Evolutionary conservation across 306 rosid species (phyloP), one percentile per base, ranked within the genome.

Genomic region (Corylus americana): DNA sequence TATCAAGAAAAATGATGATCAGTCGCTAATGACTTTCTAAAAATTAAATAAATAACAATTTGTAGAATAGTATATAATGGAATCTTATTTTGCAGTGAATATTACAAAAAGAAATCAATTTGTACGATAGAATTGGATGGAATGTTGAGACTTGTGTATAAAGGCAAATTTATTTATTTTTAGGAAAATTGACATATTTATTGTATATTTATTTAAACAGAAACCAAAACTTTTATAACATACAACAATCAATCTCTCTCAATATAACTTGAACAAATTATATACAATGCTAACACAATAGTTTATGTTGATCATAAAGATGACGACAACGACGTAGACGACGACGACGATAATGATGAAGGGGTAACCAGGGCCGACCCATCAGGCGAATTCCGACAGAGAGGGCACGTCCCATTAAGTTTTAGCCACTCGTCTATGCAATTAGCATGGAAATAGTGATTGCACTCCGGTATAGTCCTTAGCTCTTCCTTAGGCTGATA

Each of bases 401-500:
- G 39, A 2, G 98, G 97, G 27, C 97, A 94, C 0, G 98, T 81
- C 27, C 90, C 88, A 25, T 87, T 92, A 87, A 89, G 74, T 79
- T 77, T 89, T 25, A 92, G 94, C 98, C 97, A 94, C 20, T 85
- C 90, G 31, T 94, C 97, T 9, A 92, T 74, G 68, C 96, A 92
- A 7, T 55, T 63, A 17, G 77, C 89, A 74, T 92, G 97, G 78
- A 90, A 94, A 74, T 89, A 88, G 55, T 90, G 98, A 42, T 74
- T 83, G 55, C 97, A 94, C 12, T 87, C 86, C 0, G 96, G 97
- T 62, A 94, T 92, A 51, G 88, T 85, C 78, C 97, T 84, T 31
- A 94, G 50, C 0, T 80, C 74, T 42, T 94, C 94, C 55, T 84
- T 90, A 9, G 96, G 76, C 53, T 92, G 82, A 25, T 92, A 92